phyloP scores from a whole-genome alignment of 1,284 basidiomycete species.

The Mycosarcoma maydis region DNA sequence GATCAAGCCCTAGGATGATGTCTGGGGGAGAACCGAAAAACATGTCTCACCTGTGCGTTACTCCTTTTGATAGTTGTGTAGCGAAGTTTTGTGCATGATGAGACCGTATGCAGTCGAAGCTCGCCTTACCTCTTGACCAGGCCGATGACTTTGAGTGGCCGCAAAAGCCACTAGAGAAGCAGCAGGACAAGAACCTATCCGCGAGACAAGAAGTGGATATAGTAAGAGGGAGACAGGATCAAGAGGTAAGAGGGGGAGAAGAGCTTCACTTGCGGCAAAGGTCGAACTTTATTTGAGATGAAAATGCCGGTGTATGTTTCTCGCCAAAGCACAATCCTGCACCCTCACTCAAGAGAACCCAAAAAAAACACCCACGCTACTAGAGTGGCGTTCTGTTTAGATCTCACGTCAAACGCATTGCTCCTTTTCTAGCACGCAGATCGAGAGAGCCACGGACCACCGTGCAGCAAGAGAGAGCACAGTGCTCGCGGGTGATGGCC shows the following conservation, averaged over 20 bases:
- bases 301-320: slow-evolving; percentile 32
- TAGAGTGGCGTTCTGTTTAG: no score
- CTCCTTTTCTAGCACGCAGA: no score
- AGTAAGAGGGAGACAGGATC: no score
- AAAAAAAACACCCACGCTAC: slow-evolving; percentile 7
- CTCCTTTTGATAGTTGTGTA: neutral
- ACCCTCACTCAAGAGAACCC: no score
- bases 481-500: neutral
- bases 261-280: slow-evolving; percentile 7
- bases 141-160: no score
- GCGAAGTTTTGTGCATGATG: neutral
- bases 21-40: no score
- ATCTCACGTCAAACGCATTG: neutral
- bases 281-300: slow-evolving; percentile 14
- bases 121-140: no score
- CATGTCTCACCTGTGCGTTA: neutral
- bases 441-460: no score
- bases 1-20: neutral
- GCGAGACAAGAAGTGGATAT: no score
- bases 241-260: neutral
- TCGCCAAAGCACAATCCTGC: slow-evolving; percentile 15
- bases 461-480: neutral
- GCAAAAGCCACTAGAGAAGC: no score
- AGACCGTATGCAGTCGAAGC: neutral
- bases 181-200: no score